A percentile compares a stretch with the other conserved stretches of the same genome.
These are phyloP conservation scores for Oryza punctata DNA, from an alignment of 176 grass and related monocot species.

Conservation along the genomic window DNA sequence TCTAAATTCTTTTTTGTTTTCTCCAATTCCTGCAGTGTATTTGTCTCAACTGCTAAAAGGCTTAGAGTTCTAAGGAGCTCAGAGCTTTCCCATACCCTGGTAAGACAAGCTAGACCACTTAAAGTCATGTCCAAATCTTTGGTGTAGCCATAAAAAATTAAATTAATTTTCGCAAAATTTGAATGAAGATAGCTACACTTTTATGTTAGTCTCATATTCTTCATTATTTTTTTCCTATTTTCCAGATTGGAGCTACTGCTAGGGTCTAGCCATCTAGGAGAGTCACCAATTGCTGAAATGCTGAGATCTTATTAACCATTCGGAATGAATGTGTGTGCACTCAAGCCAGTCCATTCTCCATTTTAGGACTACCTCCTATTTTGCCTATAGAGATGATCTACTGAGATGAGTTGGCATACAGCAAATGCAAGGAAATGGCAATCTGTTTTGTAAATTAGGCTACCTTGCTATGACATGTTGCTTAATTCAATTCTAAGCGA, in stretches of 20 bases:
- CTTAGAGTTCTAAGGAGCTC: slow-evolving; percentile 92
- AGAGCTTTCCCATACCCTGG: slow-evolving; percentile 58
- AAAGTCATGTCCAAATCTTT: slow-evolving; percentile 30
- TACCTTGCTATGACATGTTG: slow-evolving; percentile 30
- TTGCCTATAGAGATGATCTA: slow-evolving; percentile 42
- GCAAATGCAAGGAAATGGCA: slow-evolving; percentile 38
- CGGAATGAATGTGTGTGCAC: slow-evolving; percentile 25
- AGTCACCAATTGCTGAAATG: slow-evolving; percentile 35
- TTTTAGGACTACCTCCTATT: slow-evolving; percentile 3
- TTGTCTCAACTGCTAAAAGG: slow-evolving; percentile 76
- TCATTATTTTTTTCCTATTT: not conserved
- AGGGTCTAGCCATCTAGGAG: not conserved
- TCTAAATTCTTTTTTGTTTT: slow-evolving; percentile 35
- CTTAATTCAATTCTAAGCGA: slow-evolving; percentile 15
- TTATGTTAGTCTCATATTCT: not conserved
- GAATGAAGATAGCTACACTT: not conserved
- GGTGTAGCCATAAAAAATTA: not conserved
- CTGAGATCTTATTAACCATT: slow-evolving; percentile 21
- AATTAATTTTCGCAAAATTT: not conserved
- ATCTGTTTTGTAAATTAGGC: slow-evolving; percentile 67
- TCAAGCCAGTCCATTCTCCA: slow-evolving; percentile 15
- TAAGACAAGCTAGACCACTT: slow-evolving; percentile 36
- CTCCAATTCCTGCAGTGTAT: slow-evolving; percentile 62
- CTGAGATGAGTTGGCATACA: slow-evolving; percentile 38
- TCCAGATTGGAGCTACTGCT: slow-evolving; percentile 41